Conservation (phyloP, 768 basidiomycete genomes). For the Lactarius hatsudake region DNA sequence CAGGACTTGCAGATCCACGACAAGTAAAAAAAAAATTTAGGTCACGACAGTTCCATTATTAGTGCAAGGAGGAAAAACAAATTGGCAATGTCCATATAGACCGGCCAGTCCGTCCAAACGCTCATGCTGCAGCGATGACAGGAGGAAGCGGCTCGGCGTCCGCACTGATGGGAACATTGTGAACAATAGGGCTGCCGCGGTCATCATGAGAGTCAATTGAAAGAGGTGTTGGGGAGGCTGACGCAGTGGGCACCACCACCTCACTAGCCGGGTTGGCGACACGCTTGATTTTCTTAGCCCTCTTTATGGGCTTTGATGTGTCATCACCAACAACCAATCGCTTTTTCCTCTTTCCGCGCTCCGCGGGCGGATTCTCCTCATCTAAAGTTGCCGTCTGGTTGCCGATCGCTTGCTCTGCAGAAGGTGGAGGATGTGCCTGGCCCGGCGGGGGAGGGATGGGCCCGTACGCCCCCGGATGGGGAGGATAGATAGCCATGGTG, state of each 20-base stretch:
- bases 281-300: conserved; percentile 38
- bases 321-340: conserved; percentile 32
- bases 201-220: conserved; percentile 18
- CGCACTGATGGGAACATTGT: conserved; percentile 6
- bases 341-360: conserved; percentile 25
- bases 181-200: conserved; percentile 19
- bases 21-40: not conserved
- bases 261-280: conserved; percentile 1
- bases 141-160: conserved; percentile 23
- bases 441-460: conserved; percentile 19
- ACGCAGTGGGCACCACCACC: not conserved
- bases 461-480: conserved; percentile 30
- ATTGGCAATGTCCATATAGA: not conserved
- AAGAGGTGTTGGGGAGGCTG: not conserved
- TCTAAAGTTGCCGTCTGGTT: conserved; percentile 29
- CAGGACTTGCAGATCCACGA: not conserved
- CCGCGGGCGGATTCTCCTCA: conserved; percentile 1
- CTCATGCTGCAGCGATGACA: conserved; percentile 27
- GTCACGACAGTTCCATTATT: conserved; percentile 1
- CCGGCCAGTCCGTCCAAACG: not conserved
- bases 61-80: not conserved
- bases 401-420: conserved; percentile 19
- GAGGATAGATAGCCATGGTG: conserved; percentile 34
- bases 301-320: conserved; percentile 34
- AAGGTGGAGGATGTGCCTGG: conserved; percentile 2